phyloP scores from a whole-genome alignment of 2,329 filamentous ascomycete genomes.

The Colletotrichum scovillei region DNA sequence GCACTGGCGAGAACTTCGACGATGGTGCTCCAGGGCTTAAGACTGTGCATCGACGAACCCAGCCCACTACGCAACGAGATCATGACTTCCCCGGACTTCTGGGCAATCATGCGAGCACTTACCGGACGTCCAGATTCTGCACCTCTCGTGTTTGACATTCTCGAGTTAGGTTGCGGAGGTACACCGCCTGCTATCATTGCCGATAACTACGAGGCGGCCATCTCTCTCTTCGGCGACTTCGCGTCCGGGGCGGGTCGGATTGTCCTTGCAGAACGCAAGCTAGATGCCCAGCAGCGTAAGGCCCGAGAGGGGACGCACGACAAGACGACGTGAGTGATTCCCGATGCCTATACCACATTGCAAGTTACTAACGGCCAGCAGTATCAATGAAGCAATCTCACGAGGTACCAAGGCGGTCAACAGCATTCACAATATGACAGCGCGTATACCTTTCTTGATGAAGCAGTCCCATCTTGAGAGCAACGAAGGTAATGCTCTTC shows the following conservation, averaged over 20 bases:
- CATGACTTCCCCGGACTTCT: slow-evolving; percentile 97
- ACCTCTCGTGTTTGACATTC: slow-evolving; percentile 84
- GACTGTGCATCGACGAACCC: slow-evolving; percentile 81
- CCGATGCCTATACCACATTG: slow-evolving; percentile 49
- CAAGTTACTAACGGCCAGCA: background rate
- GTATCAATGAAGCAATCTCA: slow-evolving; percentile 71
- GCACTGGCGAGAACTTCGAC: slow-evolving; percentile 80
- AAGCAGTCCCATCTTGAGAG: slow-evolving; percentile 92
- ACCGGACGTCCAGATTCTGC: slow-evolving; percentile 77
- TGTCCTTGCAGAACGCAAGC: slow-evolving; percentile 75
- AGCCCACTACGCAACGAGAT: slow-evolving; percentile 88
- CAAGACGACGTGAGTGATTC: slow-evolving; percentile 63
- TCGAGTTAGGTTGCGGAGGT: slow-evolving; percentile 80
- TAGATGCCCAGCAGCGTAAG: slow-evolving; percentile 59
- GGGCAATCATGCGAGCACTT: slow-evolving; percentile 86
- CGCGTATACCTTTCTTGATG: slow-evolving; percentile 86
- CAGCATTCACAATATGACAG: slow-evolving; percentile 84
- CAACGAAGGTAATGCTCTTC: slow-evolving; percentile 72
- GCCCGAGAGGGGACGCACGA: slow-evolving; percentile 59
- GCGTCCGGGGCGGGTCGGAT: slow-evolving; percentile 84
- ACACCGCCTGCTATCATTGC: slow-evolving; percentile 87
- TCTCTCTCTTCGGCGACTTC: slow-evolving; percentile 88
- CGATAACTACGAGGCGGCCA: slow-evolving; percentile 93
- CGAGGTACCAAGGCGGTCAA: slow-evolving; percentile 85
- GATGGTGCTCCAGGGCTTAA: slow-evolving; percentile 82